Base-by-base conservation (phyloP, 805 yeast genomes). In the Sugiyamaella mastotermitis region DNA sequence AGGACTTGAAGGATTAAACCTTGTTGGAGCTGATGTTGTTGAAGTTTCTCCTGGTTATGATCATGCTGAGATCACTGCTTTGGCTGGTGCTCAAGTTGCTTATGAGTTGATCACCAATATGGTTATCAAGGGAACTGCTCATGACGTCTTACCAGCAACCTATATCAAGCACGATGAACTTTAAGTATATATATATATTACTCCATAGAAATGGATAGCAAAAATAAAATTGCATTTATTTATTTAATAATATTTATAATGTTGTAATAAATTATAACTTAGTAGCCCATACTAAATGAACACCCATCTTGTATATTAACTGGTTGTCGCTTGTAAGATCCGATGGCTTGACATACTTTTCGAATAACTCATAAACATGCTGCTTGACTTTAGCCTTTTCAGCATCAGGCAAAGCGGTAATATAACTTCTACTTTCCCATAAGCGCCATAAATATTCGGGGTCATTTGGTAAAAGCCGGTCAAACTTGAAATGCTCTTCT, bases 11-110 rank as follows among this genome's bases (percentile, higher is more conserved):
- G 76, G 75, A 1, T 58, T 81, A 40, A 69, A 77, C 42, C 43
- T 82, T 29, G 77, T 82, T 3, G 90, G 90, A 16, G 85, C 81
- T 10, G 92, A 82, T 51, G 69, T 82, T 21, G 90, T 83, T 3
- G 90, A 83, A 56, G 84, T 79, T 3, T 61, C 78, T 26, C 84
- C 85, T 3, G 77, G 83, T 1, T 78, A 62, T 45, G 82, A 79
- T 23, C 71, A 71, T 38, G 71, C 78, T 11, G 83, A 72, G 46
- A 66, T 71, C 41, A 79, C 86, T 3, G 71, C 79, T 11, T 59
- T 78, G 43, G 78, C 80, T 3, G 86, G 81, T 3, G 77, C 82
- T 2, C 80, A 77, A 42, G 75, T 76, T 34, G 74, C 78, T 1
- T 82, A 62, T 58, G 94, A 83, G 56, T 51, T 83, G 28, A 57